Evolutionary conservation across 2,329 filamentous ascomycete genomes (phyloP), one percentile per base, ranked within the genome.

Genomic region (Pseudogymnoascus pannorum): DNA sequence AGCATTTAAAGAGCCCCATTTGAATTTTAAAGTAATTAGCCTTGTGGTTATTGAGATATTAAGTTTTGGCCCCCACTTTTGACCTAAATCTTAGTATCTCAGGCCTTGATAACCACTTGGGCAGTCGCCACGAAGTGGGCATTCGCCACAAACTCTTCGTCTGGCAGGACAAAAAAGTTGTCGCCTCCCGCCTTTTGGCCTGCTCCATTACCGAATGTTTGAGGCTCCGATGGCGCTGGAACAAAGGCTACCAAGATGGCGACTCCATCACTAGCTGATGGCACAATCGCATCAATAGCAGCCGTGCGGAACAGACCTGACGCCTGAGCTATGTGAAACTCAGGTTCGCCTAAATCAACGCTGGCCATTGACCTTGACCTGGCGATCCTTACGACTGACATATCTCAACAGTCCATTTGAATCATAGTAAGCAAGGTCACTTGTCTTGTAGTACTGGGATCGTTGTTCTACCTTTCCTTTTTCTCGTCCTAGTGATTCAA

Each of bases 311-410:
- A 42, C 38, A 42, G 18, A 22, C 22, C 20, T 11, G 38, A 42
- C 6, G 11, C 38, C 38, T 42, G 24, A 31, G 20, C 20, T n/a
- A 62, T 24, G 22, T 60, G 60, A 35, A 54, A 44, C 79, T 62
- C 61, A 33, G 87, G 86, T 69, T 87, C 84, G 16, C 80, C 81
- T 63, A 86, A 81, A 66, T 87, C 84, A 8, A 87, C 84, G 75
- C 68, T 87, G 84, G 1, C 84, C 84, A 38, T 84, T 79, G 16
- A 87, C 73, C 68, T 87, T 87, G 62, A 86, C 79, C 57, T 54
- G 20, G 5, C 29, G n/a, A 29, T 38, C 22, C 16, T 62, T 71
- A 18, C 84, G 79, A 8, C 84, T 84, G 42, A 85, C 72, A 69
- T 87, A 87, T 35, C 82, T 79, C 64, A 87, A 84, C n/a, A 79